Base-by-base conservation (phyloP, 2,329 filamentous ascomycete species). In the Aspergillus pseudonomiae region DNA sequence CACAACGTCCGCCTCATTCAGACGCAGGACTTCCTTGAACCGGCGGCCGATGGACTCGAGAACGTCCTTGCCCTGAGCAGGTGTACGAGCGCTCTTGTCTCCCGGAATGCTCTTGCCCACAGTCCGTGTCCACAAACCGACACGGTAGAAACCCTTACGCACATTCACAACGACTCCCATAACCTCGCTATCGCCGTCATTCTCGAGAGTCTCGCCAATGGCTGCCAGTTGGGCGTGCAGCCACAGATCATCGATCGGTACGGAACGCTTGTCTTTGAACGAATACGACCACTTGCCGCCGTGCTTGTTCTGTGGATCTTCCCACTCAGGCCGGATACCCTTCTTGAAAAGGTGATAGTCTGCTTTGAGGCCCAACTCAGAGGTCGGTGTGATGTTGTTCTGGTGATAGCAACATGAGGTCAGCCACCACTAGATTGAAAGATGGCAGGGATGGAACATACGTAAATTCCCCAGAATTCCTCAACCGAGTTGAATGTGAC, bases 151-250 rank as follows among this genome's bases (percentile, higher is more conserved):
- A 58, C 91, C 94, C 85, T 97, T 97, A 80, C 95, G 91, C 64
- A 99, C 94, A 81, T 99, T 99, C 84, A 98, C 94, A 30, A 99
- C 95, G 39, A 99, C 96, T 68, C 95, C 95, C 95, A 98, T 98
- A 79, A 99, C 91, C 81, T 99, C 96, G 72, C 94, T 94, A 76
- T 98, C 95, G 28, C 76, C 90, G 76, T 97, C 94, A 46, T 92
- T 90, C 84, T 99, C 95, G 61, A 99, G 91, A 30, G 94, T 98
- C 86, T 99, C 96, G 75, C 95, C 95, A 71, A 99, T 98, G 61
- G 94, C 95, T 36, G 91, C 89, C 72, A 99, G 90, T 89, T 99
- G 97, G 67, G 96, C 92, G 79, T 98, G 92, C 65, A 99, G 89
- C 95, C 95, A 99, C 61, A 97, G 86, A 63, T 94, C 91, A 78